Evolutionary conservation across 306 rosid species (phyloP).

Genomic region (Cucumis melo): DNA sequence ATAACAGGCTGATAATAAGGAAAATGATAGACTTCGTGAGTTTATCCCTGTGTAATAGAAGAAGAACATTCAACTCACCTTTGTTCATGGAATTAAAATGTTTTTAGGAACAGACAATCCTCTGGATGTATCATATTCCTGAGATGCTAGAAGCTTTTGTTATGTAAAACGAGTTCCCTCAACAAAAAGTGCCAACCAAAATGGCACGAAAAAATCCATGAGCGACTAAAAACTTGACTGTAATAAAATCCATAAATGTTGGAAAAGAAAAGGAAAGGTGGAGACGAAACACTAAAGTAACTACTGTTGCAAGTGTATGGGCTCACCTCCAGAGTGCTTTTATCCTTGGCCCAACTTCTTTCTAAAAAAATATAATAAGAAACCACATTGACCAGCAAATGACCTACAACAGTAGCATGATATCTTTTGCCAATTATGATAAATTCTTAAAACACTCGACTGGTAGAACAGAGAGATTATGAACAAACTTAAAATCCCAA

Average conservation of each 20-base stretch:
- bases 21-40: not conserved
- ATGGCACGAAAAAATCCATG: constrained; percentile 49
- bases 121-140: constrained; percentile 63
- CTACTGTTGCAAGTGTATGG: not conserved
- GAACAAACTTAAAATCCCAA: not conserved
- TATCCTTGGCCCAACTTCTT: constrained; percentile 74
- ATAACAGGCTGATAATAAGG: not conserved
- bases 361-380: constrained; percentile 64
- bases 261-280: not conserved
- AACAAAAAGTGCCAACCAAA: constrained; percentile 83
- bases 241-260: constrained; percentile 13
- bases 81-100: constrained; percentile 80
- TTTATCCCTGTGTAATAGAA: not conserved
- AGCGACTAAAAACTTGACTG: constrained; percentile 56
- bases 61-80: constrained; percentile 32
- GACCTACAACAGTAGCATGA: constrained; percentile 32
- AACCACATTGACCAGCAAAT: constrained; percentile 99
- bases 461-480: not conserved
- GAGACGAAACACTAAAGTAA: not conserved
- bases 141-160: constrained; percentile 58
- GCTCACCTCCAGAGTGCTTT: constrained; percentile 44
- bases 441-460: not conserved
- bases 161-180: constrained; percentile 89
- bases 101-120: constrained; percentile 69
- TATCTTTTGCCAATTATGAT: not conserved